Evolutionary conservation across 1,284 basidiomycete genomes (phyloP).

Genomic region (Heliocybe sulcata): DNA sequence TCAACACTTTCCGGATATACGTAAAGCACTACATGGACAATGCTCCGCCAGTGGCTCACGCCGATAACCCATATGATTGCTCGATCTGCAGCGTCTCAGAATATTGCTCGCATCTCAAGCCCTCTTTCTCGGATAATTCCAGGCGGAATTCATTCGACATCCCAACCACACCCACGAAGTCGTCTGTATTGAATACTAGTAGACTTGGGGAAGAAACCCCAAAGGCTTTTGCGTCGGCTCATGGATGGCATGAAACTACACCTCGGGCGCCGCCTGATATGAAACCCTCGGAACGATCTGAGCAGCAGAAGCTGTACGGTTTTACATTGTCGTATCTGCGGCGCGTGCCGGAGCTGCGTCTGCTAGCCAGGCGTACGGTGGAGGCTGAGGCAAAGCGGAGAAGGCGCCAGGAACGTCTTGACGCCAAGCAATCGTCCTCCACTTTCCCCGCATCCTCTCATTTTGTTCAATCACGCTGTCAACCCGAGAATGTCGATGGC

Average conservation of each 20-base stretch:
- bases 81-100: background rate
- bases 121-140: too few relatives aligned
- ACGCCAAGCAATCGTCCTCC: background rate
- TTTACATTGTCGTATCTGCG: slow-evolving; percentile 69
- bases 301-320: slow-evolving; percentile 25
- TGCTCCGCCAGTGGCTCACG: slow-evolving; percentile 13
- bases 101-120: background rate
- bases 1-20: slow-evolving; percentile 64
- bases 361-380: slow-evolving; percentile 55
- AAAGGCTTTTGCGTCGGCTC: background rate
- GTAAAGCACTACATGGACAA: slow-evolving; percentile 72
- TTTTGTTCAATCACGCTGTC: too few relatives aligned
- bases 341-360: slow-evolving; percentile 60
- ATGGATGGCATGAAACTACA: slow-evolving; percentile 6
- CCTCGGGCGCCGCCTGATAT: slow-evolving; percentile 11
- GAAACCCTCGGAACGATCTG: background rate
- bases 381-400: slow-evolving; percentile 47
- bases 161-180: slow-evolving; percentile 18
- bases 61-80: too few relatives aligned
- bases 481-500: too few relatives aligned
- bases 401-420: slow-evolving; percentile 28
- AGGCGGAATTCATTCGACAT: slow-evolving; percentile 11
- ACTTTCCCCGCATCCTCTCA: background rate
- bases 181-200: too few relatives aligned
- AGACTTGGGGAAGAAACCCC: background rate